Evolutionary conservation across 139 green algal species (phyloP).

Genomic region (Chlamydomonas applanata): DNA sequence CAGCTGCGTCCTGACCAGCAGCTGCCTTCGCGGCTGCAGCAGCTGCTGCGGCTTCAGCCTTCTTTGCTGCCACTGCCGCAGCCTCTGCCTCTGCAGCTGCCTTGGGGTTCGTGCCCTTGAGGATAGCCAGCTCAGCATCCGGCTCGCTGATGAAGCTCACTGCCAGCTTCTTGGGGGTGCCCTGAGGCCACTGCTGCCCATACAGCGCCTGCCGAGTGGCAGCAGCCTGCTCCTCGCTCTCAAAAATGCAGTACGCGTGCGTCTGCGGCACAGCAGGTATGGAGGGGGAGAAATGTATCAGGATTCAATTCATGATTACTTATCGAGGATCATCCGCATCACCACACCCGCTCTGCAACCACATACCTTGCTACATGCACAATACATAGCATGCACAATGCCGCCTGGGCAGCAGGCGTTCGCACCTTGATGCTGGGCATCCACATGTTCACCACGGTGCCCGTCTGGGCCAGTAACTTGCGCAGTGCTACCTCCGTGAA

Average conservation of each 20-base stretch:
- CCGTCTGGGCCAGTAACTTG: slow-evolving; percentile 49
- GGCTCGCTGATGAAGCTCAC: slow-evolving; percentile 39
- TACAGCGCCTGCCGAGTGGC: slow-evolving; percentile 44
- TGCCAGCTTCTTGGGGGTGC: slow-evolving; percentile 46
- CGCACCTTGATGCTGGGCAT: slow-evolving; percentile 79
- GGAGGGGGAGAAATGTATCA: too few species aligned
- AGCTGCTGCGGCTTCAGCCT: neutral
- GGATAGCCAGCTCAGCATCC: slow-evolving; percentile 54
- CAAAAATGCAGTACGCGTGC: slow-evolving; percentile 67
- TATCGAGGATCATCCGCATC: too few species aligned
- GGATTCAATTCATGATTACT: too few species aligned
- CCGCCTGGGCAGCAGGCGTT: too few species aligned
- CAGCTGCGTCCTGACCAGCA: neutral
- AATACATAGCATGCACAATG: too few species aligned
- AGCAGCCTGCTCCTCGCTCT: slow-evolving; percentile 53
- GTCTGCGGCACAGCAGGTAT: slow-evolving; percentile 22
- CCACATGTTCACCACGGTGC: slow-evolving; percentile 69
- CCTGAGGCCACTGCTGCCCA: slow-evolving; percentile 48
- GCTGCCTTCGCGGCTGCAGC: neutral
- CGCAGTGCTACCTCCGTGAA: slow-evolving; percentile 60
- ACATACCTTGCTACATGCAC: too few species aligned
- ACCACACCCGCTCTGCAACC: too few species aligned
- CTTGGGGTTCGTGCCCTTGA: slow-evolving; percentile 12
- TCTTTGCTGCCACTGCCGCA: neutral
- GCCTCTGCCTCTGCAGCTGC: neutral